Evolutionary conservation across 1,139 yeast genomes (phyloP).

Genomic region (Suhomyces wounanorum): DNA sequence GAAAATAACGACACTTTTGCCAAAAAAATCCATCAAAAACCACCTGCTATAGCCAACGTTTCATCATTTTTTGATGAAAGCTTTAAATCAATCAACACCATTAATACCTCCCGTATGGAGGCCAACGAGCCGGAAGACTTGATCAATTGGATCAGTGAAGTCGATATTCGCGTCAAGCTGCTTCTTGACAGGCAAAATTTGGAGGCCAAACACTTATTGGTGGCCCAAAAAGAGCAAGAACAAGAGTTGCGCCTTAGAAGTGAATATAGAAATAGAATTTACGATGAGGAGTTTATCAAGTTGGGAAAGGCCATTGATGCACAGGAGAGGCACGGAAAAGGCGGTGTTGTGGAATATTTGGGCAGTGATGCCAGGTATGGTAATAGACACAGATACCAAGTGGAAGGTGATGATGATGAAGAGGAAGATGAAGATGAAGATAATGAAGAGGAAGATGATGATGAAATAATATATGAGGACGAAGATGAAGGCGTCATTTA

Average conservation of each 20-base stretch:
- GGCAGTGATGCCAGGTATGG: no score
- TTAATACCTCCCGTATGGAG: not conserved
- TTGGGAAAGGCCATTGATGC: slow-evolving; percentile 31
- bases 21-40: slow-evolving; percentile 2
- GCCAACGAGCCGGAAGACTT: slow-evolving; percentile 33
- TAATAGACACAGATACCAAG: not conserved
- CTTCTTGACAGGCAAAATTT: slow-evolving; percentile 41
- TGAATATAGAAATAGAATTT: slow-evolving; percentile 30
- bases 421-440: slow-evolving; percentile 13
- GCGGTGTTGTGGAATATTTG: no score
- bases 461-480: slow-evolving; percentile 10
- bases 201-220: slow-evolving; percentile 29
- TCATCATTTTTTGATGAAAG: not conserved
- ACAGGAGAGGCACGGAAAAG: slow-evolving; percentile 5
- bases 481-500: slow-evolving; percentile 10
- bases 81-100: not conserved
- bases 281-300: slow-evolving; percentile 44
- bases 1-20: slow-evolving; percentile 9
- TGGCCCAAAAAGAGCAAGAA: slow-evolving; percentile 32
- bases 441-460: slow-evolving; percentile 8
- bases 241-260: slow-evolving; percentile 28
- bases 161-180: slow-evolving; percentile 43
- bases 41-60: not conserved
- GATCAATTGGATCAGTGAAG: slow-evolving; percentile 53
- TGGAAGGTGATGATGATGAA: slow-evolving; percentile 10